These are phyloP conservation scores for Globisporangium splendens DNA, from an alignment of 352 stramenopile species.

Conservation along the genomic window DNA sequence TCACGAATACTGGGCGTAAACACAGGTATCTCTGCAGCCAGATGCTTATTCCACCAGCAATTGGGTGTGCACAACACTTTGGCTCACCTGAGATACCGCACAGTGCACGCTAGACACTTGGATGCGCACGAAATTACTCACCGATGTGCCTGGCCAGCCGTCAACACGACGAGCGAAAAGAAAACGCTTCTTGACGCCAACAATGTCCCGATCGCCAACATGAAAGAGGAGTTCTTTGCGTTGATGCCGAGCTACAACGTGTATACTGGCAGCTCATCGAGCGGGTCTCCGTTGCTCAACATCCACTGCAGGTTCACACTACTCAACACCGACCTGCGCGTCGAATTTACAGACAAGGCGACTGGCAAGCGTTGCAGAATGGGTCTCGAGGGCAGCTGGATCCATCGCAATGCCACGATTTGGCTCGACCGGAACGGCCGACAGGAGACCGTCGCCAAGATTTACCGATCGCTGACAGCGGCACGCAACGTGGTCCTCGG, in stretches of 20 bases:
- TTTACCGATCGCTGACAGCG: constrained; percentile 18
- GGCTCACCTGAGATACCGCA: too few relatives aligned
- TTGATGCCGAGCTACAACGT: constrained; percentile 20
- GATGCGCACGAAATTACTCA: too few relatives aligned
- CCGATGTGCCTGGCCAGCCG: too few relatives aligned
- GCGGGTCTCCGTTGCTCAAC: constrained; percentile 8
- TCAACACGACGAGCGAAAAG: too few relatives aligned
- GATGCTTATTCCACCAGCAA: too few relatives aligned
- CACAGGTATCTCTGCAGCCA: too few relatives aligned
- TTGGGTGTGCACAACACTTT: too few relatives aligned
- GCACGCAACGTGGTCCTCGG: constrained; percentile 15
- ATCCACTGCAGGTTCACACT: constrained; percentile 20
- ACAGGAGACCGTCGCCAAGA: constrained; percentile 12
- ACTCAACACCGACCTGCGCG: constrained; percentile 14
- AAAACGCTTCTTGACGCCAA: constrained; percentile 24
- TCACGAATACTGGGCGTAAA: too few relatives aligned
- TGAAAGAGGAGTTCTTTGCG: constrained; percentile 15
- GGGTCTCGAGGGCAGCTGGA: constrained; percentile 22
- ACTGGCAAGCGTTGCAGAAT: constrained; percentile 13
- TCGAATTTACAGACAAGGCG: constrained; percentile 18
- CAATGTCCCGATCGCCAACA: constrained; percentile 17
- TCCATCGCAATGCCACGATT: constrained; percentile 18
- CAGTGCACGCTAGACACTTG: too few relatives aligned
- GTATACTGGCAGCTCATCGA: constrained; percentile 9
- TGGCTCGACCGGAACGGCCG: constrained; percentile 19